phyloP scores from a whole-genome alignment of 805 yeast genomes.

The Cyberlindnera lachancei region DNA sequence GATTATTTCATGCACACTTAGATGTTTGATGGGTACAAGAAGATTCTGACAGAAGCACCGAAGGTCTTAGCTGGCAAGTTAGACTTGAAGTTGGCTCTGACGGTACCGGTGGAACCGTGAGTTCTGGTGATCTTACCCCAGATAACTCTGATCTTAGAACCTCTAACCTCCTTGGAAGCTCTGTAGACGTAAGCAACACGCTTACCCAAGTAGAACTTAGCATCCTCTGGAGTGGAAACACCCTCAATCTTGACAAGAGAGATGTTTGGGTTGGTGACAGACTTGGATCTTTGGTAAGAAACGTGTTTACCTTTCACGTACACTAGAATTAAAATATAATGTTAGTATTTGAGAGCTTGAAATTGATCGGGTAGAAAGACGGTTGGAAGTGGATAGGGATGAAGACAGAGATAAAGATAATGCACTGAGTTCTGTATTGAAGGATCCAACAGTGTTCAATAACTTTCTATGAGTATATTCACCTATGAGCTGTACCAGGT shows the following conservation, averaged over 20 bases:
- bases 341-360: no score
- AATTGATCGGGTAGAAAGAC: no score
- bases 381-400: not conserved
- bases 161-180: conserved; percentile 96
- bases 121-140: conserved; percentile 99
- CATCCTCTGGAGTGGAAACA: conserved; percentile 85
- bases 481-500: no score
- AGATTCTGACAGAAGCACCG: conserved; percentile 99
- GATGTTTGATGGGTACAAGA: conserved; percentile 99
- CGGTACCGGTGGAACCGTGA: conserved; percentile 97
- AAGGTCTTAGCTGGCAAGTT: conserved; percentile 99
- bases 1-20: conserved; percentile 35
- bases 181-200: conserved; percentile 99
- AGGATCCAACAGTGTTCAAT: no score
- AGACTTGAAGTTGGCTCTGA: conserved; percentile 97
- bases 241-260: conserved; percentile 97
- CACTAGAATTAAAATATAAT: conserved; percentile 42
- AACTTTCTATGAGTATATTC: no score
- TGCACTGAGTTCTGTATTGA: no score
- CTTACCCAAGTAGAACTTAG: conserved; percentile 99
- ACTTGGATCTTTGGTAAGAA: conserved; percentile 99
- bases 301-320: conserved; percentile 99
- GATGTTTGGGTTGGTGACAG: conserved; percentile 95
- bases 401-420: no score
- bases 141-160: conserved; percentile 98